phyloP scores from a whole-genome alignment of 176 grass and related monocot genomes.

The Microstegium vimineum region DNA sequence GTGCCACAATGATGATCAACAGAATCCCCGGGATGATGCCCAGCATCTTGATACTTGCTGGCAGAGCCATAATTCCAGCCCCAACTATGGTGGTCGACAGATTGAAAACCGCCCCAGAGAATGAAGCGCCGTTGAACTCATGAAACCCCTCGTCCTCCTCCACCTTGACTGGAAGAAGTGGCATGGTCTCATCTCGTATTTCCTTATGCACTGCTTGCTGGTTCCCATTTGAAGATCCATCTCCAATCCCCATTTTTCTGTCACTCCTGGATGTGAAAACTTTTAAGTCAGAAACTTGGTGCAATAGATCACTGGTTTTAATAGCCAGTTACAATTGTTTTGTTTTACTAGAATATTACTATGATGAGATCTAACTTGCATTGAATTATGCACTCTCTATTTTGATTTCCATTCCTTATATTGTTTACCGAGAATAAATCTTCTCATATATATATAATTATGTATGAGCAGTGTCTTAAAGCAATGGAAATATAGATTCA shows the following conservation, averaged over 20 bases:
- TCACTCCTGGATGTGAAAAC: not conserved
- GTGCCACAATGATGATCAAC: constrained; percentile 68
- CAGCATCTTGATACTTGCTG: constrained; percentile 80
- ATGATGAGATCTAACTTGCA: not conserved
- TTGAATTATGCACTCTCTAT: not conserved
- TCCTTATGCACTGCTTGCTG: not conserved
- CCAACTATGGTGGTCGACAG: constrained; percentile 85
- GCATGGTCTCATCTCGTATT: constrained; percentile 48
- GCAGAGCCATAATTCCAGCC: constrained; percentile 93
- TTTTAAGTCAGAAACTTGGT: not conserved
- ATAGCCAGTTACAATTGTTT: not conserved
- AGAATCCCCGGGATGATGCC: constrained; percentile 78
- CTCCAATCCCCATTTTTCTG: constrained; percentile 9
- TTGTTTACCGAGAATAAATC: not conserved
- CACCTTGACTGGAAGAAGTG: constrained; percentile 53
- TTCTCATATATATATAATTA: not conserved
- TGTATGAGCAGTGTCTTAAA: not conserved
- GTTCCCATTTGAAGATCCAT: not conserved
- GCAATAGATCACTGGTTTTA: not conserved
- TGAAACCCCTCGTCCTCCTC: constrained; percentile 37
- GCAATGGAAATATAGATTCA: not conserved
- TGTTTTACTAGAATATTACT: not conserved
- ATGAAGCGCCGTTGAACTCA: constrained; percentile 57
- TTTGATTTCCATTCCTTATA: constrained; percentile 17
- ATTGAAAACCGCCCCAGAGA: constrained; percentile 74